These are phyloP conservation scores for Magnaporthales sp. DNA, from an alignment of 2,329 filamentous ascomycete genomes.

Conservation along the genomic window DNA sequence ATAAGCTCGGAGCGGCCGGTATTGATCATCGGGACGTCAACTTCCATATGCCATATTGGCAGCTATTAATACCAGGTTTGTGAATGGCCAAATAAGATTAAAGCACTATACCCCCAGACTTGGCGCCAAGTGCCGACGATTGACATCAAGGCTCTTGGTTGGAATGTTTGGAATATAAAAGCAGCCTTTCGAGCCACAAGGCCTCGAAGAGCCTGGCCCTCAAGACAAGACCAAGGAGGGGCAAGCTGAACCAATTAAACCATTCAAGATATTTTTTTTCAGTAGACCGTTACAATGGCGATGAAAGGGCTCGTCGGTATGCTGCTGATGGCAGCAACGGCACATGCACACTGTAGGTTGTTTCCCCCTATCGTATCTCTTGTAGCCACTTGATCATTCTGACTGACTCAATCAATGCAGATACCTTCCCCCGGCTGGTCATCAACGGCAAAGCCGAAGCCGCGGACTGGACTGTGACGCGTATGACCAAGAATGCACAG, in stretches of 20 bases:
- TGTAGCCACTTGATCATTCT: background rate
- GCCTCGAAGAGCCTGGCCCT: background rate
- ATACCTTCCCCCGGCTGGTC: constrained; percentile 25
- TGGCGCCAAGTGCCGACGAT: background rate
- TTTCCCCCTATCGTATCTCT: background rate
- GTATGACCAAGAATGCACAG: constrained; percentile 26
- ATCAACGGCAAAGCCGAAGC: constrained; percentile 23
- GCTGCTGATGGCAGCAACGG: constrained; percentile 14
- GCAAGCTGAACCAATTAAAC: too few species aligned
- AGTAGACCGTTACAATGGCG: background rate
- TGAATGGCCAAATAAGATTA: background rate
- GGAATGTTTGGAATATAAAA: background rate
- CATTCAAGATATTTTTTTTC: constrained; percentile 14
- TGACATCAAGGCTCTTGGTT: too few species aligned
- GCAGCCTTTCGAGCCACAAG: background rate
- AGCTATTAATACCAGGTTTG: background rate
- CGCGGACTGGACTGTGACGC: constrained; percentile 24
- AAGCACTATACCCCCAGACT: background rate
- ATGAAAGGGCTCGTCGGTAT: background rate
- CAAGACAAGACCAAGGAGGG: too few species aligned
- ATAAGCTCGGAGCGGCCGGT: background rate
- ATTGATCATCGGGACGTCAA: background rate
- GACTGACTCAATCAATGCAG: constrained; percentile 10
- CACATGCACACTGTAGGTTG: constrained; percentile 17
- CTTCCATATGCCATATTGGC: background rate